A percentile compares a stretch with the other conserved stretches of the same genome.
phyloP scores from a whole-genome alignment of 257 asterid genomes.

The Scutellaria minor region DNA sequence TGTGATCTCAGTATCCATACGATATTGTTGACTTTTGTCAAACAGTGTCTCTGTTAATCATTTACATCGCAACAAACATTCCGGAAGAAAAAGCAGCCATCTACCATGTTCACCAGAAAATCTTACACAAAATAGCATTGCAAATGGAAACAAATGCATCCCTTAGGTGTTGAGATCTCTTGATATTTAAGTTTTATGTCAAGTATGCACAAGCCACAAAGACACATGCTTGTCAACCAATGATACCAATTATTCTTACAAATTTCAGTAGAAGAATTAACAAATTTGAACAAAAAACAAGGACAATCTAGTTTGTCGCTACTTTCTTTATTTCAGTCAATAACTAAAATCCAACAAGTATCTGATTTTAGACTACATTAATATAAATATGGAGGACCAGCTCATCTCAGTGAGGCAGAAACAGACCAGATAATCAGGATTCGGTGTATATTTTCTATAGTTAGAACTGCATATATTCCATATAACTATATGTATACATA shows the following conservation, averaged over 20 bases:
- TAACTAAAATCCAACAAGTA: background rate
- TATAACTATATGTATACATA: no score
- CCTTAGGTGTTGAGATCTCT: background rate
- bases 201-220: background rate
- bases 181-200: background rate
- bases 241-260: background rate
- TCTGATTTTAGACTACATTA: background rate
- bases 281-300: constrained; percentile 13
- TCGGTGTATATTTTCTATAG: background rate
- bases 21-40: background rate
- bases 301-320: background rate
- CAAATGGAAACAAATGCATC: background rate
- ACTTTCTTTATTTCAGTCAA: constrained; percentile 8
- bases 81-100: constrained; percentile 18
- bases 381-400: background rate
- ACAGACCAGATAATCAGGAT: background rate
- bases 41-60: background rate
- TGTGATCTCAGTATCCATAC: constrained; percentile 17
- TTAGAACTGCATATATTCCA: no score
- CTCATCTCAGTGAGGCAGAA: constrained; percentile 5
- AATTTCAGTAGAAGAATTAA: background rate
- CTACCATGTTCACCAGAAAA: background rate
- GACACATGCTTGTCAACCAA: background rate
- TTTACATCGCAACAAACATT: background rate
- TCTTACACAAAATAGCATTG: background rate